These are phyloP conservation scores for Herpetomonas tarakana DNA, from an alignment of 208 protist genomes.

Conservation along the genomic window DNA sequence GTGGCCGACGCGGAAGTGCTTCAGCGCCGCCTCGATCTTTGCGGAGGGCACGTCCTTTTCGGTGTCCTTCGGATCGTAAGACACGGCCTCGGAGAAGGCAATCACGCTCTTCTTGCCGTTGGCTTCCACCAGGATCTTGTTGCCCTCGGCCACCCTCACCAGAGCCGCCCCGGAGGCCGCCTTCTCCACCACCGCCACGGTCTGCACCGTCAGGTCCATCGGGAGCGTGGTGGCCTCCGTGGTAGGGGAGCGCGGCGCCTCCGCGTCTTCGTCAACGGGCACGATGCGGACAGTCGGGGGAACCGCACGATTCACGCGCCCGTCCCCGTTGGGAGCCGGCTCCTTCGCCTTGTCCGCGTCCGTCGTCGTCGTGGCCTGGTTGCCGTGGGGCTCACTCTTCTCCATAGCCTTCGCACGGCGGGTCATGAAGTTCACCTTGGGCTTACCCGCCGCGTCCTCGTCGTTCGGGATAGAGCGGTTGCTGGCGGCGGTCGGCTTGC, in stretches of 20 bases:
- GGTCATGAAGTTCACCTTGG: not conserved
- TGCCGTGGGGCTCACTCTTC: not conserved
- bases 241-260: not conserved
- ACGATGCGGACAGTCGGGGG: not conserved
- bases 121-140: constrained; percentile 7
- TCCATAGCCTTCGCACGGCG: not conserved
- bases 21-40: constrained; percentile 27
- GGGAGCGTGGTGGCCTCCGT: constrained; percentile 1
- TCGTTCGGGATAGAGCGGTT: too few species aligned
- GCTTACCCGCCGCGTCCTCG: not conserved
- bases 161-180: constrained; percentile 5
- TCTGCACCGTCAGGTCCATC: constrained; percentile 19
- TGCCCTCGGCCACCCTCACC: constrained; percentile 12
- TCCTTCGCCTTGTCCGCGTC: not conserved
- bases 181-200: constrained; percentile 23
- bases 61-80: constrained; percentile 19
- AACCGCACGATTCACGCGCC: not conserved
- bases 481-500: not conserved
- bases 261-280: not conserved
- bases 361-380: too few species aligned
- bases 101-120: constrained; percentile 13
- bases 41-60: constrained; percentile 15
- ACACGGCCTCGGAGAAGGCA: constrained; percentile 29
- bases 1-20: constrained; percentile 53
- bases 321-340: not conserved